A percentile compares a stretch with the other conserved stretches of the same genome.
These are phyloP conservation scores for Fusarium metavorans DNA, from an alignment of 2,329 filamentous ascomycete species.

Conservation along the genomic window DNA sequence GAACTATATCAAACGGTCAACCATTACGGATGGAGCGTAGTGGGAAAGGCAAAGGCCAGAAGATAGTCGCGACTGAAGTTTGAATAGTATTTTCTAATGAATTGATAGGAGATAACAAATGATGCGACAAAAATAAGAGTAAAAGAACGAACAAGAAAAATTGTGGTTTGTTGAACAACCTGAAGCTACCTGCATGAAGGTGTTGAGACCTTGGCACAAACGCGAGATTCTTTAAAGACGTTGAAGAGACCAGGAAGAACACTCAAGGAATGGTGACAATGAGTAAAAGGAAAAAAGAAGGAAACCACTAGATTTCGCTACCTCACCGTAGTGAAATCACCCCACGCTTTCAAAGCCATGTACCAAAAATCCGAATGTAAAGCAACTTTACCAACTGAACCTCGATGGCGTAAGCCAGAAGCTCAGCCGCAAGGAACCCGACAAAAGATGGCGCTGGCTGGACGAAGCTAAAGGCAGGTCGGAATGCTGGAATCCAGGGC, in stretches of 20 bases:
- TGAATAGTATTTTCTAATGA: neutral
- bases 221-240: neutral
- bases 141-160: neutral
- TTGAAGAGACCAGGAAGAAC: neutral
- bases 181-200: neutral
- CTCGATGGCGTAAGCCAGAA: neutral
- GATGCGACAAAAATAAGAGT: neutral
- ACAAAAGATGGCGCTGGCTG: neutral
- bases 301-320: neutral
- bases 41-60: neutral
- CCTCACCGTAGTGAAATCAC: neutral
- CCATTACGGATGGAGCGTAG: neutral
- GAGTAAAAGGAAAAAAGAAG: neutral
- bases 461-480: neutral
- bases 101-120: neutral
- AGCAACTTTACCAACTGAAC: neutral
- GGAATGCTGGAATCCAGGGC: neutral
- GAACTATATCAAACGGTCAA: conserved; percentile 23
- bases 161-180: neutral
- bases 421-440: neutral
- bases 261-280: neutral
- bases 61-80: neutral
- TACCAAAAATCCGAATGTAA: neutral
- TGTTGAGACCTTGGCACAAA: neutral
- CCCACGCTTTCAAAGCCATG: neutral